A percentile compares a stretch with the other conserved stretches of the same genome.
These are phyloP conservation scores for Sporisorium exsertum DNA, from an alignment of 1,284 basidiomycete genomes.

Conservation along the genomic window DNA sequence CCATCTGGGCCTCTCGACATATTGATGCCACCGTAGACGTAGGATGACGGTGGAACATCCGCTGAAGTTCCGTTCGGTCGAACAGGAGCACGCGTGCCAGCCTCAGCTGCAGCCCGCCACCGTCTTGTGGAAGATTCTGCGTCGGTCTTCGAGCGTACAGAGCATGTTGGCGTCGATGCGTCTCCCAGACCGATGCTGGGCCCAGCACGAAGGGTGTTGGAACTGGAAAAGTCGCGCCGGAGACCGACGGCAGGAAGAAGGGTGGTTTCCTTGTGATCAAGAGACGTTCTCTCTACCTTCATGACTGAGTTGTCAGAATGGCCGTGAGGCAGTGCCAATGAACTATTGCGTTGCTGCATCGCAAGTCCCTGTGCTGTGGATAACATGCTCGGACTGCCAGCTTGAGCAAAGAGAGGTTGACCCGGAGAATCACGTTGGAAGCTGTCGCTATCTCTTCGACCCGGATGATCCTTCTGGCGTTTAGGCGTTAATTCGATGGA, in stretches of 20 bases:
- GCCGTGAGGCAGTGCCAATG: neutral
- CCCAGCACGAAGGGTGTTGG: slow-evolving; percentile 35
- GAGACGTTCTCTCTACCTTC: too few relatives aligned
- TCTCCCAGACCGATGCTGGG: neutral
- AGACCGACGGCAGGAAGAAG: slow-evolving; percentile 7
- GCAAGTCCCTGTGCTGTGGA: neutral
- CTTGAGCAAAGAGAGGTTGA: neutral
- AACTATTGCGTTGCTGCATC: neutral
- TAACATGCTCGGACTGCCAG: neutral
- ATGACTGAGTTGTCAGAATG: neutral
- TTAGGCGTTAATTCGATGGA: slow-evolving; percentile 34
- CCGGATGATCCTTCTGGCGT: slow-evolving; percentile 2
- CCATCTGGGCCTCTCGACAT: slow-evolving; percentile 20
- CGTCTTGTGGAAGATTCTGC: neutral
- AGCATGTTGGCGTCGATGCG: neutral
- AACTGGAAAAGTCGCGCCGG: slow-evolving; percentile 42
- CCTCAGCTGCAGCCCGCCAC: neutral
- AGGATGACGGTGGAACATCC: neutral
- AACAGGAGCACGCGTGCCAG: neutral
- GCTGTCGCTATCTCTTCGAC: slow-evolving; percentile 8
- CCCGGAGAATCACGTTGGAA: neutral
- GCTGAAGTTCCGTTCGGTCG: slow-evolving; percentile 8
- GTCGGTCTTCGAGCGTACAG: neutral
- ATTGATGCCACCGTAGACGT: slow-evolving; percentile 15
- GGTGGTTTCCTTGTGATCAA: neutral